Evolutionary conservation across 2,329 filamentous ascomycete species (phyloP).

Genomic region (Apiospora aurea): DNA sequence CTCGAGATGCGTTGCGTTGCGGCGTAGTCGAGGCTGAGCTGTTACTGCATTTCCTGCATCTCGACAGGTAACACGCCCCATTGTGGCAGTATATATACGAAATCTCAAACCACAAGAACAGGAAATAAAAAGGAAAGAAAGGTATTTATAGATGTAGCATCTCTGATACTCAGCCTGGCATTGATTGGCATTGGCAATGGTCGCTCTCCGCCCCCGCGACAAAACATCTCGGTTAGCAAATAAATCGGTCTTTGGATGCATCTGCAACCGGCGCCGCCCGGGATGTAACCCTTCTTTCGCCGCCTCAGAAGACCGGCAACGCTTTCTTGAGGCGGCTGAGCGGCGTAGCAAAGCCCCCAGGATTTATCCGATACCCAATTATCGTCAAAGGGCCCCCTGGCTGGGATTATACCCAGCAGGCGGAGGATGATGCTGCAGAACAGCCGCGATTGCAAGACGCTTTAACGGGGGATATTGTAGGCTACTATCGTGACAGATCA

Average conservation of each 20-base stretch:
- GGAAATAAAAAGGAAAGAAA: not conserved
- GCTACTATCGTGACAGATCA: not conserved
- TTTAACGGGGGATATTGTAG: too few relatives aligned
- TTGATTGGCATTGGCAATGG: not conserved
- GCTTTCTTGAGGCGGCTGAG: not conserved
- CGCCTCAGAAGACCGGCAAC: not conserved
- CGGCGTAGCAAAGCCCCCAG: not conserved
- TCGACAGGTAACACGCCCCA: not conserved
- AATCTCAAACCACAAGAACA: not conserved
- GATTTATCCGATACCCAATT: not conserved
- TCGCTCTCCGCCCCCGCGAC: not conserved
- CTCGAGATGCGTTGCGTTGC: not conserved
- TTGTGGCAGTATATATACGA: not conserved
- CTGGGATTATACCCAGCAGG: not conserved
- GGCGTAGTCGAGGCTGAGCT: conserved; percentile 2
- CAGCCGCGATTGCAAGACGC: not conserved
- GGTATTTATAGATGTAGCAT: not conserved
- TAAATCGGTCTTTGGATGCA: not conserved
- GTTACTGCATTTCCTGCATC: conserved; percentile 5
- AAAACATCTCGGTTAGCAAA: not conserved
- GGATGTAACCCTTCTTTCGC: conserved; percentile 10
- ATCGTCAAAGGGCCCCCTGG: not conserved
- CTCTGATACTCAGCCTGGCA: not conserved
- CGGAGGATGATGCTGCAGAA: not conserved
- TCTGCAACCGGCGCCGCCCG: not conserved